A percentile compares a stretch with the other conserved stretches of the same genome.
These are phyloP conservation scores for Conoideocrella luteorostrata DNA, from an alignment of 2,329 filamentous ascomycete species.

Conservation along the genomic window DNA sequence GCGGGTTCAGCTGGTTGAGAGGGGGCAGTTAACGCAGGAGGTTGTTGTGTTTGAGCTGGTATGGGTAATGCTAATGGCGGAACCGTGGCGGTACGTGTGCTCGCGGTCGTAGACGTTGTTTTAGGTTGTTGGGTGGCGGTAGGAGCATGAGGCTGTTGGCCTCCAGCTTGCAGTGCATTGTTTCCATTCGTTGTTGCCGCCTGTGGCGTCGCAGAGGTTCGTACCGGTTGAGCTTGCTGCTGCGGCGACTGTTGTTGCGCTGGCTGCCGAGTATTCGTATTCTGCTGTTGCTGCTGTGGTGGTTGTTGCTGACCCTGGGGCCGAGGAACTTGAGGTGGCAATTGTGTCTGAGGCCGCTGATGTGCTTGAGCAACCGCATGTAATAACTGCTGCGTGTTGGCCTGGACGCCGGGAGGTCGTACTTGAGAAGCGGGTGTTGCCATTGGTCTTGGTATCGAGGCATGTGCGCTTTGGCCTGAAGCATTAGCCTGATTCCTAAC, in stretches of 20 bases:
- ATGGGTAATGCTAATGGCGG: background rate
- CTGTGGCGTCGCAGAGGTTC: conserved; percentile 5
- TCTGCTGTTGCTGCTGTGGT: conserved; percentile 14
- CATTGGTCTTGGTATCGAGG: conserved; percentile 5
- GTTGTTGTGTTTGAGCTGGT: background rate
- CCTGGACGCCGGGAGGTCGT: conserved; percentile 17
- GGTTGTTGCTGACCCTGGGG: conserved; percentile 18
- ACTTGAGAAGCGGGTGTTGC: conserved; percentile 19
- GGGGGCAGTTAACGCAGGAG: background rate
- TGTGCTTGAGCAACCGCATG: conserved; percentile 19
- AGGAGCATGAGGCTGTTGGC: background rate
- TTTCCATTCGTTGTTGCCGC: conserved; percentile 2
- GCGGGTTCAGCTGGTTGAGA: background rate
- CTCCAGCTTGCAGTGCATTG: background rate
- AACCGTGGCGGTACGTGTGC: background rate
- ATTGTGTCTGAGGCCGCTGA: conserved; percentile 21
- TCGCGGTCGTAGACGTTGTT: background rate
- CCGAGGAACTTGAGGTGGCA: conserved; percentile 18
- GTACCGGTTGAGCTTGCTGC: conserved; percentile 3
- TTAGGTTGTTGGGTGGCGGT: background rate
- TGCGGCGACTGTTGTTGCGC: conserved; percentile 15
- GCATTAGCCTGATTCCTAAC: conserved; percentile 1
- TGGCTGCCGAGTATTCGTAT: conserved; percentile 15
- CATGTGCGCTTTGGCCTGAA: background rate
- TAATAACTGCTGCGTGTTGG: conserved; percentile 24